Evolutionary conservation across 2,329 filamentous ascomycete genomes (phyloP).

Genomic region (Botryosphaeria agaves): DNA sequence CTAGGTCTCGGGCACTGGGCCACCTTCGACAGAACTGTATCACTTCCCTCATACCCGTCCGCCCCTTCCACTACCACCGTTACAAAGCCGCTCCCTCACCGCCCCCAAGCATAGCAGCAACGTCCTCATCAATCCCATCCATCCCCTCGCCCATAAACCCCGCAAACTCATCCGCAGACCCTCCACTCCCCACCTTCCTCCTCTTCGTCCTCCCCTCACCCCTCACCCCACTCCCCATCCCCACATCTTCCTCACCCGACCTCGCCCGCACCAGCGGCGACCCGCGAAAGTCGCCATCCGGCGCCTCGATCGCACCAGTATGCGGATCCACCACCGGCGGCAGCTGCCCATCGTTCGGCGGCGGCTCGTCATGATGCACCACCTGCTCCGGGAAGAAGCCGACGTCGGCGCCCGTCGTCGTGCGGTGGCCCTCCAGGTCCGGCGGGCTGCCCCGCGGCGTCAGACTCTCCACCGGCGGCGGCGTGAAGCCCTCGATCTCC

Average conservation of each 20-base stretch:
- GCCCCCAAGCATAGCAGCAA: slow-evolving; percentile 40
- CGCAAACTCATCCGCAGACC: slow-evolving; percentile 15
- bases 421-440: slow-evolving; percentile 12
- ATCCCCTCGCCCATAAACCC: slow-evolving; percentile 31
- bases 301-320: slow-evolving; percentile 1
- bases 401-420: slow-evolving; percentile 13
- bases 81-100: no score
- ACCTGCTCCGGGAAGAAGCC: slow-evolving; percentile 2
- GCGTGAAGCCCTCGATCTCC: slow-evolving; percentile 72
- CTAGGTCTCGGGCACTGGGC: no score
- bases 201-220: slow-evolving; percentile 14
- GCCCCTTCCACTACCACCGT: no score
- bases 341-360: slow-evolving; percentile 8
- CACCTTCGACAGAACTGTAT: no score
- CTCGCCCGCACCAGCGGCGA: not conserved
- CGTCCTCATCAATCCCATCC: slow-evolving; percentile 41
- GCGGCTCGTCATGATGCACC: slow-evolving; percentile 2
- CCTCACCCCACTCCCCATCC: slow-evolving; percentile 3
- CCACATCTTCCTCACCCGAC: not conserved
- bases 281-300: not conserved
- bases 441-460: slow-evolving; percentile 33
- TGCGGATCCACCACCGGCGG: not conserved
- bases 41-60: no score
- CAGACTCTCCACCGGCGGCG: slow-evolving; percentile 45
- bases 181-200: slow-evolving; percentile 17